Base-by-base conservation (phyloP, 768 basidiomycete species). In the Boletus barrowsii region DNA sequence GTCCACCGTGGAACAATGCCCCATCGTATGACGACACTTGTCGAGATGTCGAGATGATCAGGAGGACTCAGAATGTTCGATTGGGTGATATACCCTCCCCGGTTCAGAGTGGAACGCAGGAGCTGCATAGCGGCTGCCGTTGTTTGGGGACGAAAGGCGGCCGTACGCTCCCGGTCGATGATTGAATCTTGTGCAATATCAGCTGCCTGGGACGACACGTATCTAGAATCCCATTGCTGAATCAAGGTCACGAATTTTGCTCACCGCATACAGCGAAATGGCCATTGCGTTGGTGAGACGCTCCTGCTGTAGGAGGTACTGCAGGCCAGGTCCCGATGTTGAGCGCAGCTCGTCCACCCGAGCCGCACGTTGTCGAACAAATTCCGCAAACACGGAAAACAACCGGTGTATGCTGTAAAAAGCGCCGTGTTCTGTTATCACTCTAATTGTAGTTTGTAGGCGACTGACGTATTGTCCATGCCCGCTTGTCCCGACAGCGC, bases 1-100 rank as follows among this genome's bases (percentile, higher is more conserved):
- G 74, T 75, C 87, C 88, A 89, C 1, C 79, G 76, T 3, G 86
- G 65, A 11, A 78, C 69, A 11, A 74, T 58, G 30, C 82, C 80
- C 82, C 83, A 88, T 55, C 70, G 70, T n/a, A 87, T 50, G n/a
- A 90, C 64, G 20, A 86, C 73, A 7, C 44, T 66, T 54, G 79
- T 77, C 11, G 84, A 67, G 42, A 61, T 52, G 63, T 83, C 79
- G 7, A 78, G 64, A 18, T 59, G 50, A 26, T 56, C 42, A 15
- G 45, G 59, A 26, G 62, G 68, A 54, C 37, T 43, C 29, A 56
- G 35, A 39, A 48, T 17, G 41, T 47, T 52, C 15, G 53, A 50
- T 42, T 47, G 39, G 10, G 57, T 48, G 5, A 46, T 26, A 7
- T 60, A 33, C 13, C 61, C 57, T 13, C 67, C 63, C 2, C 65